Evolutionary conservation across 2,329 filamentous ascomycete genomes (phyloP).

Genomic region (Cercospora nicotianae): DNA sequence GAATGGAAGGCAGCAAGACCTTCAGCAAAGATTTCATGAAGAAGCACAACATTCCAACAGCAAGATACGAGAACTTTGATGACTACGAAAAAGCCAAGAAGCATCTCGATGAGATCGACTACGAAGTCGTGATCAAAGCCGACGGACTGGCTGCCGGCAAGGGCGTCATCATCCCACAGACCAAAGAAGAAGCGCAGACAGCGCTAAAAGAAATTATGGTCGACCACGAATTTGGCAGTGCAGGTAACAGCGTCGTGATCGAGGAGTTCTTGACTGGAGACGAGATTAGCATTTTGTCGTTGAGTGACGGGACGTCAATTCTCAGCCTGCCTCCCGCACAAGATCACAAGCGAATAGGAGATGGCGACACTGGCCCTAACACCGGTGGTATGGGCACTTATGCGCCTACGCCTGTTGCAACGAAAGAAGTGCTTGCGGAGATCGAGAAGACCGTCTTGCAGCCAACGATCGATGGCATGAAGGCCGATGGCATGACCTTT

Average conservation of each 20-base stretch:
- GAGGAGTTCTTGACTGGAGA: slow-evolving; percentile 92
- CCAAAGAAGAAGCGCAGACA: slow-evolving; percentile 76
- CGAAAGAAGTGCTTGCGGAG: slow-evolving; percentile 65
- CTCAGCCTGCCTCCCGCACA: slow-evolving; percentile 85
- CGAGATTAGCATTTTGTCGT: slow-evolving; percentile 86
- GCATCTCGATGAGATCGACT: slow-evolving; percentile 70
- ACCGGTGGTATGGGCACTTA: slow-evolving; percentile 99
- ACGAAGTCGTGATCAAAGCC: slow-evolving; percentile 90
- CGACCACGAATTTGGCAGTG: slow-evolving; percentile 78
- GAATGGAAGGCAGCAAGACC: slow-evolving; percentile 94
- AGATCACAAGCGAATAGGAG: slow-evolving; percentile 93
- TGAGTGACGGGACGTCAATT: slow-evolving; percentile 85
- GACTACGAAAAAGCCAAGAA: slow-evolving; percentile 42
- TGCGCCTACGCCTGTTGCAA: slow-evolving; percentile 63
- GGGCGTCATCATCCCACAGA: slow-evolving; percentile 84
- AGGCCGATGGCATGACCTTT: slow-evolving; percentile 69
- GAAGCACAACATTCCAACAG: slow-evolving; percentile 84
- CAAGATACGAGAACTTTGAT: slow-evolving; percentile 80
- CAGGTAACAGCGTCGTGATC: slow-evolving; percentile 89
- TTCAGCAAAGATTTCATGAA: slow-evolving; percentile 99
- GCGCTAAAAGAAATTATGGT: slow-evolving; percentile 90
- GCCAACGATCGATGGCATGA: slow-evolving; percentile 87
- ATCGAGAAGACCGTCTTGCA: slow-evolving; percentile 82
- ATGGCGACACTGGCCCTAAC: slow-evolving; percentile 87
- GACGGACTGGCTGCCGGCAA: slow-evolving; percentile 90